Percentiles rank a stretch among this genome's conserved stretches.
Evolutionary conservation across 345 rosid genomes (phyloP).

Genomic region (Rubroshorea leprosula): DNA sequence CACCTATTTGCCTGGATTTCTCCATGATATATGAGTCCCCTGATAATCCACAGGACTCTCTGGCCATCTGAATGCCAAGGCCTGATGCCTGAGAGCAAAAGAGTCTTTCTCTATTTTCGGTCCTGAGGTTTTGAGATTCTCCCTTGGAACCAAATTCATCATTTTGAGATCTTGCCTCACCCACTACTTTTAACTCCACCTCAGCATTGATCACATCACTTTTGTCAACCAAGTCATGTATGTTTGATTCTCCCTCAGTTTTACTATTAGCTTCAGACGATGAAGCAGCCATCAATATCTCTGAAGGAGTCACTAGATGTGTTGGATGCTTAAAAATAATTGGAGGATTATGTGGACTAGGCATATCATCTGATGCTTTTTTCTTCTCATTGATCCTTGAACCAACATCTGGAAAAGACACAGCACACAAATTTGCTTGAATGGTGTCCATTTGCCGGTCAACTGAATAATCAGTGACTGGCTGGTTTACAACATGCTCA

Average conservation of each 20-base stretch:
- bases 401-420: slow-evolving; percentile 39
- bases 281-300: slow-evolving; percentile 56
- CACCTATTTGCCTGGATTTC: slow-evolving; percentile 29
- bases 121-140: slow-evolving; percentile 29
- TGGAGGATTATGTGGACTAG: slow-evolving; percentile 34
- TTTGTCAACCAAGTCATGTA: slow-evolving; percentile 42
- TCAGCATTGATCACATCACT: slow-evolving; percentile 36
- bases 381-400: slow-evolving; percentile 42
- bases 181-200: slow-evolving; percentile 62
- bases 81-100: slow-evolving; percentile 69
- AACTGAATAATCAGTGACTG: slow-evolving; percentile 39
- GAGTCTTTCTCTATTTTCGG: slow-evolving; percentile 43
- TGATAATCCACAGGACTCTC: slow-evolving; percentile 40
- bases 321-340: slow-evolving; percentile 66
- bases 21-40: slow-evolving; percentile 37
- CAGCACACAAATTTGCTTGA: slow-evolving; percentile 27
- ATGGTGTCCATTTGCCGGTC: slow-evolving; percentile 49
- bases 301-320: slow-evolving; percentile 81
- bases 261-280: slow-evolving; percentile 45
- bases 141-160: slow-evolving; percentile 37
- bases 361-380: slow-evolving; percentile 36
- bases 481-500: slow-evolving; percentile 42
- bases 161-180: slow-evolving; percentile 46
- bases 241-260: slow-evolving; percentile 37
- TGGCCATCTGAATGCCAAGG: slow-evolving; percentile 53